phyloP scores from a whole-genome alignment of 768 basidiomycete species.

The Mycena kentingensis region DNA sequence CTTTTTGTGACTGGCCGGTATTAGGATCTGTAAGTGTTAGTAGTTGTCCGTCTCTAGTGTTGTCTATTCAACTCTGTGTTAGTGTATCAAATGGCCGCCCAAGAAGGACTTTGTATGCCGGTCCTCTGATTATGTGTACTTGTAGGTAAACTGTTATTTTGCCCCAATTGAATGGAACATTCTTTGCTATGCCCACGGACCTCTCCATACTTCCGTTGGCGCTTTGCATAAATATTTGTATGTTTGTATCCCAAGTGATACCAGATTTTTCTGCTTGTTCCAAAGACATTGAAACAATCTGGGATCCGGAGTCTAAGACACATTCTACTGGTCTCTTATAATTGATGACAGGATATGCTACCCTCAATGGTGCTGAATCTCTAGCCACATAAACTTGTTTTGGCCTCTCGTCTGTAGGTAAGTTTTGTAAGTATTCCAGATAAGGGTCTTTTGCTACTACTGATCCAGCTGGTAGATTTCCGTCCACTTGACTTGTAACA shows the following conservation, averaged over 20 bases:
- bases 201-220: slow-evolving; percentile 24
- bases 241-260: slow-evolving; percentile 18
- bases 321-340: slow-evolving; percentile 17
- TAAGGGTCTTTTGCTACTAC: neutral
- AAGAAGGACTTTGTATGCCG: slow-evolving; percentile 29
- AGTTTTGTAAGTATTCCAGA: neutral
- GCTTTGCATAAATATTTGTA: slow-evolving; percentile 27
- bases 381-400: neutral
- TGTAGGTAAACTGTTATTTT: slow-evolving; percentile 26
- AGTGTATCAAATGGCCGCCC: slow-evolving; percentile 32
- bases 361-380: neutral
- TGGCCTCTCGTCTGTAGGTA: neutral
- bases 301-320: slow-evolving; percentile 28
- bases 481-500: neutral
- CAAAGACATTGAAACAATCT: slow-evolving; percentile 28
- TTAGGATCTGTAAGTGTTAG: slow-evolving; percentile 30
- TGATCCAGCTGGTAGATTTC: neutral
- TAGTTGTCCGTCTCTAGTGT: slow-evolving; percentile 17
- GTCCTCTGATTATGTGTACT: slow-evolving; percentile 27
- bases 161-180: slow-evolving; percentile 27
- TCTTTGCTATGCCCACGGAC: slow-evolving; percentile 26
- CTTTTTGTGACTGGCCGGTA: neutral
- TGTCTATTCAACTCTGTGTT: slow-evolving; percentile 22
- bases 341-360: slow-evolving; percentile 8
- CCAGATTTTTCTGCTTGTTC: slow-evolving; percentile 11